A percentile compares a stretch with the other conserved stretches of the same genome.
Conservation (phyloP, 352 stramenopile genomes). For the Pythium volutum region DNA sequence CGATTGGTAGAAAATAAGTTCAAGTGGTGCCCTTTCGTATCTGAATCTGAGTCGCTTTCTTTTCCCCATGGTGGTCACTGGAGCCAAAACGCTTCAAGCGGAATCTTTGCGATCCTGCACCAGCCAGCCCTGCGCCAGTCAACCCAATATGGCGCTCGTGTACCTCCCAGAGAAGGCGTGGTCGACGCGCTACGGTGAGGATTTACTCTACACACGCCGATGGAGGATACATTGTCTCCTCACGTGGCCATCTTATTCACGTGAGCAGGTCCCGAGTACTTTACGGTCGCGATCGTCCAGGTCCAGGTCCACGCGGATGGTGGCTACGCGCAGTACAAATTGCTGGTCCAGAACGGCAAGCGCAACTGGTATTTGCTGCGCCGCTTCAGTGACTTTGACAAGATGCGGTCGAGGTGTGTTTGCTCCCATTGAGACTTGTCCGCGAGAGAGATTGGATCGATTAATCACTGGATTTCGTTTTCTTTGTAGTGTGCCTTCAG, state of each 20-base stretch:
- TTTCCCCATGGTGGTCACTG: conserved; percentile 3
- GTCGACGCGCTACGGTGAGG: conserved; percentile 71
- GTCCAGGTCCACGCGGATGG: conserved; percentile 41
- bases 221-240: neutral
- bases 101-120: conserved; percentile 6
- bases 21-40: neutral
- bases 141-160: conserved; percentile 59
- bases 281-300: conserved; percentile 60
- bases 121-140: neutral
- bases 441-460: neutral
- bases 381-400: conserved; percentile 75
- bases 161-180: conserved; percentile 68
- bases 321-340: conserved; percentile 58
- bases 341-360: conserved; percentile 67
- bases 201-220: neutral
- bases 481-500: conserved; percentile 39
- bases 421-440: neutral
- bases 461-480: neutral
- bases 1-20: conserved; percentile 16
- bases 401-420: conserved; percentile 40
- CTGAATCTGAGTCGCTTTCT: conserved; percentile 19
- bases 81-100: conserved; percentile 14
- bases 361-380: conserved; percentile 64
- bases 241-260: neutral
- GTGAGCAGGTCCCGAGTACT: conserved; percentile 60